Evolutionary conservation across 306 rosid species (phyloP), one percentile per base, ranked within the genome.

Genomic region (Prosopis cineraria): DNA sequence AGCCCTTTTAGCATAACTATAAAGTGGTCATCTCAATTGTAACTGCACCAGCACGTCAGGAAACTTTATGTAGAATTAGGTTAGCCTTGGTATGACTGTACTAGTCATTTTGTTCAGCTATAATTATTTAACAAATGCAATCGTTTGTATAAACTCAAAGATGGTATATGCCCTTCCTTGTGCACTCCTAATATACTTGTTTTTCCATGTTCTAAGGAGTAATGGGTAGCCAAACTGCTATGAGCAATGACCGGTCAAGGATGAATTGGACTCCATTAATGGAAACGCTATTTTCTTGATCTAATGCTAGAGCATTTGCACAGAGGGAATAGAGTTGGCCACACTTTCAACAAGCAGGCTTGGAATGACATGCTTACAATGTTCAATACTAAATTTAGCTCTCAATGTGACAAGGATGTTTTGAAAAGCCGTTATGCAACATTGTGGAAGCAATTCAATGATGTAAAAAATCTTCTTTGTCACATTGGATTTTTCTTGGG

Each of bases 401-500:
- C 85, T 50, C 97, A 88, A 27, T 91, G 78, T 52, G 94, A 91
- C 78, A 90, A 90, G 76, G 97, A 91, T 77, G 91, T 88, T 45
- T 70, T 91, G 72, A 91, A 90, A 83, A 66, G 87, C 58, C 97
- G 93, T 7, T 91, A 91, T 72, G 78, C 94, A 58, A 88, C 77
- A 81, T 81, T 90, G 85, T 91, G 93, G 94, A 91, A 88, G 85
- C 97, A 87, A 73, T 91, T 91, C 87, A 88, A 88, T 78, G 94
- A 91, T 78, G 93, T 91, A 66, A 86, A 79, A 84, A 85, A 41
- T 62, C 78, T 90, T 75, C 91, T 91, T 33, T 78, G 85, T 22
- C 91, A 82, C 30, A 78, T 40, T 66, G 93, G 94, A n/a, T 91
- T 91, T 91, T 85, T 83, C 93, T n/a, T 91, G 97, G 94, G 91